These are phyloP conservation scores for Nicotiana sylvestris DNA, from an alignment of 257 asterid genomes.

Conservation along the genomic window DNA sequence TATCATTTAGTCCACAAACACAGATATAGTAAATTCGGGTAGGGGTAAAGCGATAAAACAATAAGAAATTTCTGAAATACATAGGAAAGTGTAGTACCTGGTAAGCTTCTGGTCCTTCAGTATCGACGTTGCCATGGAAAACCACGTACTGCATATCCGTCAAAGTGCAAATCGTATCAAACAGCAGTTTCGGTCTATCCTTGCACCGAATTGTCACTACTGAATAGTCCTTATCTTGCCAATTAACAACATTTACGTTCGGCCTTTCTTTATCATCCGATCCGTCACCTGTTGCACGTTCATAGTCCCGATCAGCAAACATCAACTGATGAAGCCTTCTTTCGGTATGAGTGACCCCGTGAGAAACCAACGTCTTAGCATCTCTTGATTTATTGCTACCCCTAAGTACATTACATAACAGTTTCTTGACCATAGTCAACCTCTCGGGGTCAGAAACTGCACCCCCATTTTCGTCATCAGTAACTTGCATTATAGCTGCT, in stretches of 20 bases:
- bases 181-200: conserved; percentile 91
- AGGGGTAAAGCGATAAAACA: neutral
- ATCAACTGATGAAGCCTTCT: conserved; percentile 94
- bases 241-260: conserved; percentile 68
- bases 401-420: conserved; percentile 64
- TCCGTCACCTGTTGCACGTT: conserved; percentile 36
- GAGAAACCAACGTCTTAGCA: conserved; percentile 75
- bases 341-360: conserved; percentile 62
- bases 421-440: conserved; percentile 57
- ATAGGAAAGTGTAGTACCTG: conserved; percentile 45
- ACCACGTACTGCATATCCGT: conserved; percentile 96
- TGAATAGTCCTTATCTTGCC: conserved; percentile 87
- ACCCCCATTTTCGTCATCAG: conserved; percentile 62
- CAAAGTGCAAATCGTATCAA: conserved; percentile 80
- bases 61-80: neutral
- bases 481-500: conserved; percentile 90
- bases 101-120: conserved; percentile 76
- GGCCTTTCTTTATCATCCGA: conserved; percentile 59
- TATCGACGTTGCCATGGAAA: conserved; percentile 83
- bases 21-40: neutral
- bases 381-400: conserved; percentile 75
- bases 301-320: conserved; percentile 94
- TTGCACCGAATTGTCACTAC: conserved; percentile 81
- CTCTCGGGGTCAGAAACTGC: conserved; percentile 60
- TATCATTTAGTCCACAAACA: conserved; percentile 3